Percentiles rank a stretch among this genome's conserved stretches.
phyloP scores from a whole-genome alignment of 768 basidiomycete genomes.

The Pholiota molesta region DNA sequence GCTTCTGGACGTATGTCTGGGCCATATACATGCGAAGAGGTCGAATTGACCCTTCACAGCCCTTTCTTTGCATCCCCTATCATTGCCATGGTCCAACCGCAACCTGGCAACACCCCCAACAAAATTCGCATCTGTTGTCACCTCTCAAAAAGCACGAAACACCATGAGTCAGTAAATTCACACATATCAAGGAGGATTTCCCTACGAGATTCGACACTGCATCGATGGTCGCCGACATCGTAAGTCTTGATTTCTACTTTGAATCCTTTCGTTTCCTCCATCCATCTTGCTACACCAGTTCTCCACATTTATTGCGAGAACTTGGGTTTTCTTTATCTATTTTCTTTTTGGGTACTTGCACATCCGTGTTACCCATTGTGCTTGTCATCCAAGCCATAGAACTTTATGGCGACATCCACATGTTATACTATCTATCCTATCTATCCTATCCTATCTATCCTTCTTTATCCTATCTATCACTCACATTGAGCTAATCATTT shows the following conservation, averaged over 20 bases:
- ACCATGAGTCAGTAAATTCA: not conserved
- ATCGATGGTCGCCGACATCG: not conserved
- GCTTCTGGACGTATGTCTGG: slow-evolving; percentile 28
- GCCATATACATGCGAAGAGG: slow-evolving; percentile 21
- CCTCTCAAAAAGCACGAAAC: not conserved
- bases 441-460: too few species aligned
- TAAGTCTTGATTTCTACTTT: not conserved
- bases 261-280: not conserved
- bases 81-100: slow-evolving; percentile 26
- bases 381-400: too few species aligned
- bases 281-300: too few species aligned
- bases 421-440: too few species aligned
- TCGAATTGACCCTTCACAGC: slow-evolving; percentile 26
- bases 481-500: too few species aligned
- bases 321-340: too few species aligned
- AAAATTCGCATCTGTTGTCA: not conserved
- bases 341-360: too few species aligned
- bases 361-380: too few species aligned
- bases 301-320: too few species aligned
- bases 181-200: not conserved
- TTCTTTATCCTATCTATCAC: too few species aligned
- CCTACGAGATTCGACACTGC: not conserved
- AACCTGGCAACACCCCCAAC: slow-evolving; percentile 8
- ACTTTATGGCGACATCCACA: too few species aligned
- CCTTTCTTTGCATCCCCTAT: slow-evolving; percentile 33